Percentiles rank a stretch among this genome's conserved stretches.
phyloP scores from a whole-genome alignment of 78 protist species.

The Dictyostelium firmibasis region DNA sequence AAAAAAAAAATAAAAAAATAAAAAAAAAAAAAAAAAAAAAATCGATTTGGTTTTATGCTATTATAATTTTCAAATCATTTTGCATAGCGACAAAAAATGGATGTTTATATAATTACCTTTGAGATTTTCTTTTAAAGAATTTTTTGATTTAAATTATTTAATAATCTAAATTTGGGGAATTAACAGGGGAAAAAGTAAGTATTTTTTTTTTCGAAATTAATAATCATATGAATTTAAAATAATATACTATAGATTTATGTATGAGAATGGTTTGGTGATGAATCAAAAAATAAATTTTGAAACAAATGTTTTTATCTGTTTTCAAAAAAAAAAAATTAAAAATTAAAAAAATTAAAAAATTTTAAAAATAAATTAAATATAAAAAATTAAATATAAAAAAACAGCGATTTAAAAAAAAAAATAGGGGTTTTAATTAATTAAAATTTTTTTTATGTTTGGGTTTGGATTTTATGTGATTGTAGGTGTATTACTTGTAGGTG shows the following conservation, averaged over 20 bases:
- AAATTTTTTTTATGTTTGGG: too few relatives aligned
- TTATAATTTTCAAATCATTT: too few relatives aligned
- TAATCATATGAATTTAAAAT: background rate
- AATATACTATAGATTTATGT: background rate
- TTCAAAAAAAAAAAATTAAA: too few relatives aligned
- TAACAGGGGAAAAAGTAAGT: background rate
- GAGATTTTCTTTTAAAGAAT: background rate
- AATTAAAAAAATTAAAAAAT: too few relatives aligned
- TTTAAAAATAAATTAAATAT: too few relatives aligned
- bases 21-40: too few relatives aligned
- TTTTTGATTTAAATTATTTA: background rate
- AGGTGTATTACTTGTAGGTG: background rate
- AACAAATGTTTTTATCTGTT: too few relatives aligned
- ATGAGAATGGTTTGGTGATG: background rate
- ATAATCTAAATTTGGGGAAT: background rate
- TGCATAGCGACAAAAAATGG: background rate
- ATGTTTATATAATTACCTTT: background rate
- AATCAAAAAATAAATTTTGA: background rate
- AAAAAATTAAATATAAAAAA: too few relatives aligned
- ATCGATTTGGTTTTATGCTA: too few relatives aligned
- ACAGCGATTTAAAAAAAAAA: background rate
- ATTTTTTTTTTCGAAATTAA: too few relatives aligned
- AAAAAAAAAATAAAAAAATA: too few relatives aligned
- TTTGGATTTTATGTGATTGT: background rate
- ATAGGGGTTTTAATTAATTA: background rate